These are phyloP conservation scores for Besnoitia besnoiti DNA, from an alignment of 169 alveolate genomes.

Conservation along the genomic window DNA sequence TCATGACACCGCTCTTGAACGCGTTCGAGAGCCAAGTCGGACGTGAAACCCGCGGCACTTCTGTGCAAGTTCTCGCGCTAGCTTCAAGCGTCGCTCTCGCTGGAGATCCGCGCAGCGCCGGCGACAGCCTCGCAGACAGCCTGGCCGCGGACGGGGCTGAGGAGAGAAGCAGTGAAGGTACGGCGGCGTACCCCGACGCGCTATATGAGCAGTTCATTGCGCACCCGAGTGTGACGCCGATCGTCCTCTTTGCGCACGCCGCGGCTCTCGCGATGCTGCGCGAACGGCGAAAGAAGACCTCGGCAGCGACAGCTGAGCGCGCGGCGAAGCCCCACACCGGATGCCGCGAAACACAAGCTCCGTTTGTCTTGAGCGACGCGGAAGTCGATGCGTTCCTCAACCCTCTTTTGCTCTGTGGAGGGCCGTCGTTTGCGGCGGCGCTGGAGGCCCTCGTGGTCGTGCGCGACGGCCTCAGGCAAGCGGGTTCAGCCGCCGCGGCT, in stretches of 20 bases:
- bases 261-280: constrained; percentile 40
- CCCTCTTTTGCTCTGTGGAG: constrained; percentile 26
- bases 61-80: not conserved
- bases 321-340: not conserved
- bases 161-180: not conserved
- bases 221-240: constrained; percentile 52
- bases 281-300: not conserved
- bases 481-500: constrained; percentile 60
- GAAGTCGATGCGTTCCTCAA: constrained; percentile 50
- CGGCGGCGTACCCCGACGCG: constrained; percentile 45
- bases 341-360: not conserved
- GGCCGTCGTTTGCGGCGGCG: constrained; percentile 57
- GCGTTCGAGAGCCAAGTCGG: constrained; percentile 45
- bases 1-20: constrained; percentile 53
- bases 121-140: no score
- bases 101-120: not conserved
- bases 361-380: constrained; percentile 29
- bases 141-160: not conserved
- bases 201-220: constrained; percentile 59
- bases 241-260: constrained; percentile 63
- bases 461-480: constrained; percentile 57
- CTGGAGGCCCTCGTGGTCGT: constrained; percentile 56
- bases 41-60: not conserved
- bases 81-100: not conserved
- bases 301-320: constrained; percentile 22